These are phyloP conservation scores for Backusella circina DNA, from an alignment of 192 early-diverging fungal genomes.

Conservation along the genomic window DNA sequence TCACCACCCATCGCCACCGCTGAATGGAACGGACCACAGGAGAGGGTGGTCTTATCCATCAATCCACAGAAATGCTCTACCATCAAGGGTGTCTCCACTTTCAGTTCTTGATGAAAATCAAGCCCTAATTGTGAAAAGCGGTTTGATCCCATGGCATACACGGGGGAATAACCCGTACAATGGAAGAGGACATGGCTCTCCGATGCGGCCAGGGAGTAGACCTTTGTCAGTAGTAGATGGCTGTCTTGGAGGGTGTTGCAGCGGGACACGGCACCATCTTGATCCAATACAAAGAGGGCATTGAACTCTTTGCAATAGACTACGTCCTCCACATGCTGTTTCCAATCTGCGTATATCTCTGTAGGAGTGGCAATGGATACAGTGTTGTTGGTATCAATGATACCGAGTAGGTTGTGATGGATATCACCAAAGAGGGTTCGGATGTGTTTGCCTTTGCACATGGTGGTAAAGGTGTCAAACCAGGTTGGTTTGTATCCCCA, in stretches of 20 bases:
- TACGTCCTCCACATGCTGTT: neutral
- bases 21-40: constrained; percentile 5
- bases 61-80: constrained; percentile 14
- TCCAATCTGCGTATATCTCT: neutral
- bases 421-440: neutral
- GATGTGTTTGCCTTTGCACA: neutral
- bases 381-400: neutral
- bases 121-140: constrained; percentile 8
- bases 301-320: neutral
- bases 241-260: neutral
- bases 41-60: neutral
- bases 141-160: constrained; percentile 12
- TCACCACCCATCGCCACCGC: neutral
- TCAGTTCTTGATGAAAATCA: neutral
- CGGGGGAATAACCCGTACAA: neutral
- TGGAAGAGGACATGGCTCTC: constrained; percentile 6
- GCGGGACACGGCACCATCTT: neutral
- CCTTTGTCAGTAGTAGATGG: neutral
- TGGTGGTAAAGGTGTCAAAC: neutral
- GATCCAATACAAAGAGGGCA: neutral
- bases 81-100: neutral
- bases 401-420: neutral
- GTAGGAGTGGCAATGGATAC: neutral
- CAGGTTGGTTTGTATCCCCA: constrained; percentile 11
- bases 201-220: neutral